A percentile compares a stretch with the other conserved stretches of the same genome.
Conservation (phyloP, 2,329 filamentous ascomycete genomes). For the Paecilomyces variotii region DNA sequence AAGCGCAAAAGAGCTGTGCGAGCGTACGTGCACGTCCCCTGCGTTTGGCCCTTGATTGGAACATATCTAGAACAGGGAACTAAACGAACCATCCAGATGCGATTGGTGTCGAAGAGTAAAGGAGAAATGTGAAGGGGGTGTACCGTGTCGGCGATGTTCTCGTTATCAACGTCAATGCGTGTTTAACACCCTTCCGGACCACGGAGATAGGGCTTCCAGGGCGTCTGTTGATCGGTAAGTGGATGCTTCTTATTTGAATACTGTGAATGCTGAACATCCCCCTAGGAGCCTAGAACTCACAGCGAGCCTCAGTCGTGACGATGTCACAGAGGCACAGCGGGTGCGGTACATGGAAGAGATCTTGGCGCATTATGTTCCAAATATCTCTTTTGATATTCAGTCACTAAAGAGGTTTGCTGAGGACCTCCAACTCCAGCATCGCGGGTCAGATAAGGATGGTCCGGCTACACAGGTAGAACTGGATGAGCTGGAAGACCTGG, state of each 20-base stretch:
- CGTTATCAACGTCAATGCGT: conserved; percentile 45
- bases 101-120: conserved; percentile 49
- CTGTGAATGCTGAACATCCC: conserved; percentile 1
- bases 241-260: neutral
- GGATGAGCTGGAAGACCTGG: conserved; percentile 32
- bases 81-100: conserved; percentile 30
- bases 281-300: conserved; percentile 21
- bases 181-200: conserved; percentile 36
- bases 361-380: conserved; percentile 41
- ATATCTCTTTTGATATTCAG: conserved; percentile 35
- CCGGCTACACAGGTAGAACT: conserved; percentile 22
- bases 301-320: conserved; percentile 23
- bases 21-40: conserved; percentile 22
- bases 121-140: conserved; percentile 50
- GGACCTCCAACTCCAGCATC: conserved; percentile 33
- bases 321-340: conserved; percentile 28
- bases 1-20: conserved; percentile 34
- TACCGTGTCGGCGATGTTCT: conserved; percentile 46
- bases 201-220: conserved; percentile 21
- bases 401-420: conserved; percentile 38
- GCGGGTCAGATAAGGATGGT: conserved; percentile 22
- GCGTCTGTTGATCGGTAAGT: conserved; percentile 27
- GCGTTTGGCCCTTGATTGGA: neutral
- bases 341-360: conserved; percentile 41
- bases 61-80: neutral